These are phyloP conservation scores for Sphagnum contortum DNA, from an alignment of 225 moss, liverwort and hornwort species.

Conservation along the genomic window DNA sequence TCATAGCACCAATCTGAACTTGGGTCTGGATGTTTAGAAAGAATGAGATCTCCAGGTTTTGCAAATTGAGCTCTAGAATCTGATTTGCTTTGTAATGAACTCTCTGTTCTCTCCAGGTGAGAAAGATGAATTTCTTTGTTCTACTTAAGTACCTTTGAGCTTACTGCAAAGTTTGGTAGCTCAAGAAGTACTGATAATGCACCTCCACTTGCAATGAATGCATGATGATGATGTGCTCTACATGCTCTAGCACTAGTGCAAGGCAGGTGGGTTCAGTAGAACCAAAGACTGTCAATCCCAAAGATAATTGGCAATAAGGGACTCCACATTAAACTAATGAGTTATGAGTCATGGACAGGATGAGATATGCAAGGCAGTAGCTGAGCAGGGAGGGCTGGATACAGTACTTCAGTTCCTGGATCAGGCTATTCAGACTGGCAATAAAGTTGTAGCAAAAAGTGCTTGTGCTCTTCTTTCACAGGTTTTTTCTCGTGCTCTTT, in stretches of 20 bases:
- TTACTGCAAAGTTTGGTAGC: no score
- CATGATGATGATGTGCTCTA: neutral
- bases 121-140: no score
- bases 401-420: constrained; percentile 57
- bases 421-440: constrained; percentile 42
- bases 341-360: constrained; percentile 37
- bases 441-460: constrained; percentile 56
- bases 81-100: no score
- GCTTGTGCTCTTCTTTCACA: constrained; percentile 66
- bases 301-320: no score
- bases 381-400: constrained; percentile 67
- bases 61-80: no score
- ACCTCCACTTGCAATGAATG: neutral
- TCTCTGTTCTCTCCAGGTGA: no score
- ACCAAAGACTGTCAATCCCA: no score
- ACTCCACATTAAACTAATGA: no score
- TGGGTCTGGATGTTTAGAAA: neutral
- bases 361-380: constrained; percentile 82
- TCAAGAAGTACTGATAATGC: no score
- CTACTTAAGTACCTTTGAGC: no score
- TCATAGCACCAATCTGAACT: neutral
- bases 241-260: constrained; percentile 1
- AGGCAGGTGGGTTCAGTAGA: neutral
- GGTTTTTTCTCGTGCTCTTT: constrained; percentile 17
- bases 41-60: no score